These are phyloP conservation scores for Fusarium setosum DNA, from an alignment of 2,329 filamentous ascomycete genomes.

Conservation along the genomic window DNA sequence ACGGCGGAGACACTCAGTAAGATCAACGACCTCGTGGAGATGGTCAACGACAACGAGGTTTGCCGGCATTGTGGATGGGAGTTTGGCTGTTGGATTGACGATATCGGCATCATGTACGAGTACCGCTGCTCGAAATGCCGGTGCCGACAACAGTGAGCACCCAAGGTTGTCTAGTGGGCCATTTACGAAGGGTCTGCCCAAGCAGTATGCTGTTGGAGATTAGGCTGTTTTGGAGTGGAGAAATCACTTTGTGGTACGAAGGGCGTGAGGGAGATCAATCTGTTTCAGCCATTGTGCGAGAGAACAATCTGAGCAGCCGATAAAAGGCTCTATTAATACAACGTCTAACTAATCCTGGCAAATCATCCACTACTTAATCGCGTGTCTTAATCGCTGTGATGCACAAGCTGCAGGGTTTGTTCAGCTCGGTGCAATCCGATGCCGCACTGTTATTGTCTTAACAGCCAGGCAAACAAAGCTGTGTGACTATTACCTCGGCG, in stretches of 20 bases:
- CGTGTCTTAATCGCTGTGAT: neutral
- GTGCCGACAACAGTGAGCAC: neutral
- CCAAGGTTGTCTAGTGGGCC: neutral
- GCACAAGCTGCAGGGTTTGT: slow-evolving; percentile 1
- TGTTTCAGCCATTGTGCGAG: neutral
- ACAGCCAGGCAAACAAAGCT: fast-evolving
- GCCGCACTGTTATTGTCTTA: neutral
- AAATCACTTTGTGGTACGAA: neutral
- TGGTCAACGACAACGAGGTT: neutral
- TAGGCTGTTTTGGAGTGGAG: neutral
- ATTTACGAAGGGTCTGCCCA: neutral
- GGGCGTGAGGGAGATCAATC: neutral
- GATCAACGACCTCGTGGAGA: neutral
- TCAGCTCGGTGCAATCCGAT: slow-evolving; percentile 12
- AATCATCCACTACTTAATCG: neutral
- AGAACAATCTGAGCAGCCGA: neutral
- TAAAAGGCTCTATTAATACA: neutral
- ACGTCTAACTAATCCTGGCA: slow-evolving; percentile 1
- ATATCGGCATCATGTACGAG: neutral
- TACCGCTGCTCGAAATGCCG: slow-evolving; percentile 2
- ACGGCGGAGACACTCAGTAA: neutral
- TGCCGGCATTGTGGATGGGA: slow-evolving; percentile 2
- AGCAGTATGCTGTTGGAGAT: neutral
- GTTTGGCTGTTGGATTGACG: slow-evolving; percentile 3
- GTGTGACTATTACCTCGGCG: too few relatives aligned